Evolutionary conservation across 345 rosid genomes (phyloP).

Genomic region (Lumnitzera littorea): DNA sequence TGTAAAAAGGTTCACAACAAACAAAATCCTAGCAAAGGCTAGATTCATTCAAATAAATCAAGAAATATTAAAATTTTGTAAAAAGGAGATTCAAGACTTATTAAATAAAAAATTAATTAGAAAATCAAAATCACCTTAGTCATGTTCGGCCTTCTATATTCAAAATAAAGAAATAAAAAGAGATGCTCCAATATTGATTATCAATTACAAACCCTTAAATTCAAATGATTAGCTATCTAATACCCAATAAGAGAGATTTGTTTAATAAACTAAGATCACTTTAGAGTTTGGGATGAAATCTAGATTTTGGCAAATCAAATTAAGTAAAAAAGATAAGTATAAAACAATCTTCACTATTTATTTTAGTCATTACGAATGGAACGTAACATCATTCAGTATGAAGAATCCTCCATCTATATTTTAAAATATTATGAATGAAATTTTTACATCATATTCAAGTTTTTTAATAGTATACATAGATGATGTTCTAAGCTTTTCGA

Average conservation of each 20-base stretch:
- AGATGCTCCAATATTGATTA: background rate
- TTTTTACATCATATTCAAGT: too few relatives aligned
- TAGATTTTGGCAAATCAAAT: background rate
- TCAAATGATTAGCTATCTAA: too few relatives aligned
- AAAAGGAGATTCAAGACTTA: background rate
- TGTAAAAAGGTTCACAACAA: background rate
- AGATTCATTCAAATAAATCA: background rate
- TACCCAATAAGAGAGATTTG: too few relatives aligned
- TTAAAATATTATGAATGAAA: too few relatives aligned
- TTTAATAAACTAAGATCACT: background rate
- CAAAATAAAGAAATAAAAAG: background rate
- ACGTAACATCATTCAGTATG: too few relatives aligned
- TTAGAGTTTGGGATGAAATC: conserved; percentile 3
- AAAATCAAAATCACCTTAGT: background rate
- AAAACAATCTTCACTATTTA: background rate
- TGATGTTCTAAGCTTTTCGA: too few relatives aligned
- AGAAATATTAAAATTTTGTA: background rate
- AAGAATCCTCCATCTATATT: too few relatives aligned
- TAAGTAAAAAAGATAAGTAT: background rate
- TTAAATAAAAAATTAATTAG: background rate
- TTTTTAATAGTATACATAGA: too few relatives aligned
- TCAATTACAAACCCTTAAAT: background rate
- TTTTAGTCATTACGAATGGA: too few relatives aligned
- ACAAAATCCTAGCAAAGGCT: background rate
- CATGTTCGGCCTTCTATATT: background rate